Base-by-base conservation (phyloP, 2,329 filamentous ascomycete species). In the Aspergillus ochraceoroseus region DNA sequence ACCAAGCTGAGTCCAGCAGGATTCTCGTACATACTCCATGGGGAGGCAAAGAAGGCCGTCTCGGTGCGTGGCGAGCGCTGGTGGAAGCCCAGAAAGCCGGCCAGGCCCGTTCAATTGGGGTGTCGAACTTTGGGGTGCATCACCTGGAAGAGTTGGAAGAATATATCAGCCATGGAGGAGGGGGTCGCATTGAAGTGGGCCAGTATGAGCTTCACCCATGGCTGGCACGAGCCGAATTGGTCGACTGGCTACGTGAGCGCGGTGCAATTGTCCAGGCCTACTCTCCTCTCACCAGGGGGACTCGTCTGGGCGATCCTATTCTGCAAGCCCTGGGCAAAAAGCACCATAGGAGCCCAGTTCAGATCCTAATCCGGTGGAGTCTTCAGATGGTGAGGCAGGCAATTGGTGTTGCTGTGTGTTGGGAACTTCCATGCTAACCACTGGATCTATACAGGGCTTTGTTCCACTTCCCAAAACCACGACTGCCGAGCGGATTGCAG, bases 151-250 rank as follows among this genome's bases (percentile, higher is more conserved):
- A 68, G 42, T 45, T 67, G 26, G 63, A 68, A 38, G 58, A 54
- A 32, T 67, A 68, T 43, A 68, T 64, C 42, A 23, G 32, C 14
- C 56, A 62, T 46, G 53, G 51, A 17, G 58, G 59, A 7, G 77
- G 75, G 3, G 86, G 86, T 15, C 70, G 85, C 26, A 75, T 95
- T 55, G 84, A 82, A 45, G 84, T 95, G 25, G 88, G 87, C 27
- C 89, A 95, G 66, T 87, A 84, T 65, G 89, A 95, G 66, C 69
- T 95, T 7, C 89, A 95, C 64, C 89, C 89, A 1, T 95, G 87
- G 88, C 78, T 88, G 28, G 74, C 80, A 6, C 74, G 88, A n/a
- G 69, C 73, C 14, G 87, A 95, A 56, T 87, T 95, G 46, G 80
- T 82, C 6, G 70, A 77, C 32, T 95, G 88, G 87, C 85, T 84